Evolutionary conservation across 1,284 basidiomycete genomes (phyloP).

Genomic region (Austroboletus niveus): DNA sequence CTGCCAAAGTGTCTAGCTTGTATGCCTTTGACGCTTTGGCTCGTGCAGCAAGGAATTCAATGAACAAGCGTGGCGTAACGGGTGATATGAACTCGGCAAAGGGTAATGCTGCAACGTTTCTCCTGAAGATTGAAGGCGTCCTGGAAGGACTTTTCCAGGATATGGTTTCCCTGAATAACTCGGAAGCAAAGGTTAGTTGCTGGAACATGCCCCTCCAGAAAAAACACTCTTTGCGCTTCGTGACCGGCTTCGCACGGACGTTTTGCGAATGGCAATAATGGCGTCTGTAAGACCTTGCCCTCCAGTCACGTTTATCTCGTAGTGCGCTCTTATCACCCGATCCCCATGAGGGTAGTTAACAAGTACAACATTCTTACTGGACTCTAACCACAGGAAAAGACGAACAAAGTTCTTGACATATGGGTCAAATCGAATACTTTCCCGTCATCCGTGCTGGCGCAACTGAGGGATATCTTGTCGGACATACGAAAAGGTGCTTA

Average conservation of each 20-base stretch:
- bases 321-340: slow-evolving; percentile 14
- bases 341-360: slow-evolving; percentile 27
- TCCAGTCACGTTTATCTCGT: slow-evolving; percentile 3
- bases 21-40: slow-evolving; percentile 90
- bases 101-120: slow-evolving; percentile 78
- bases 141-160: slow-evolving; percentile 83
- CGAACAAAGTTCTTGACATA: slow-evolving; percentile 92
- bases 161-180: slow-evolving; percentile 58
- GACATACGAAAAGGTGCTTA: slow-evolving; percentile 80
- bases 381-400: slow-evolving; percentile 75
- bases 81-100: slow-evolving; percentile 53
- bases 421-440: slow-evolving; percentile 90
- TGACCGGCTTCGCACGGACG: slow-evolving; percentile 7
- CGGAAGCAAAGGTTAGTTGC: slow-evolving; percentile 81
- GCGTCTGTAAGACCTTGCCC: not conserved
- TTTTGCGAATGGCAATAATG: slow-evolving; percentile 2
- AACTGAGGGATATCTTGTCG: slow-evolving; percentile 63
- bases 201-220: slow-evolving; percentile 9
- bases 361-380: slow-evolving; percentile 36
- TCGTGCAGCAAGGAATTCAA: slow-evolving; percentile 72
- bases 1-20: slow-evolving; percentile 76
- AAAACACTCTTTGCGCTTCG: slow-evolving; percentile 3
- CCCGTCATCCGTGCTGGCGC: slow-evolving; percentile 64
- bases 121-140: slow-evolving; percentile 83
- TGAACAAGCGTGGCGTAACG: slow-evolving; percentile 60